phyloP scores from a whole-genome alignment of 805 yeast genomes.

The Kazachstania bromeliacearum region DNA sequence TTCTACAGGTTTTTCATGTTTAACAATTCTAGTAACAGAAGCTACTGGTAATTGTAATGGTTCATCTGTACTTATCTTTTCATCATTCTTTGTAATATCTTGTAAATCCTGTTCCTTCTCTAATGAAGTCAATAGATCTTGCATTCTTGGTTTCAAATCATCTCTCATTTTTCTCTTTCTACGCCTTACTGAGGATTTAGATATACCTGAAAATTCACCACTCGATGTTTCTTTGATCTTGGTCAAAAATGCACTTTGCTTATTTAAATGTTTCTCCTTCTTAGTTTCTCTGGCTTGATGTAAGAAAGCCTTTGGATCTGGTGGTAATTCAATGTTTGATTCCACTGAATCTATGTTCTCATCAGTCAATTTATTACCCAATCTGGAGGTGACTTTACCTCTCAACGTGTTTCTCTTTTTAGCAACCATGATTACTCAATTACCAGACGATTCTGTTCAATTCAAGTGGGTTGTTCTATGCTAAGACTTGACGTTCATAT shows the following conservation, averaged over 20 bases:
- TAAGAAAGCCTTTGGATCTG: constrained; percentile 38
- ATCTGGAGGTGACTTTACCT: constrained; percentile 31
- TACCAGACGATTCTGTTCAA: no score
- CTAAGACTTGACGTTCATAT: no score
- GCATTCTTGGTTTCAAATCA: constrained; percentile 57
- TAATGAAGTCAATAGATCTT: constrained; percentile 49
- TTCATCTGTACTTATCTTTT: constrained; percentile 1
- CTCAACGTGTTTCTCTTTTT: constrained; percentile 41
- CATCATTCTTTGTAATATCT: constrained; percentile 7
- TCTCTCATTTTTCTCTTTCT: constrained; percentile 55
- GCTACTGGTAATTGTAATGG: neutral
- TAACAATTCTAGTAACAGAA: constrained; percentile 6
- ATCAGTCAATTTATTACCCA: constrained; percentile 8
- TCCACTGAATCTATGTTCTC: constrained; percentile 3
- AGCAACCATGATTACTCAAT: constrained; percentile 36
- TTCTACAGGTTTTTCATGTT: constrained; percentile 4
- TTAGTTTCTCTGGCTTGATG: constrained; percentile 45
- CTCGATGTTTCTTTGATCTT: constrained; percentile 14
- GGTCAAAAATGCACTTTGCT: constrained; percentile 30
- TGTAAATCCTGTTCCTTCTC: constrained; percentile 28
- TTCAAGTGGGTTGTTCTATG: no score
- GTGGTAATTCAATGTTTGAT: constrained; percentile 16
- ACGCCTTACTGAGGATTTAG: constrained; percentile 57
- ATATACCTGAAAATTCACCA: constrained; percentile 38
- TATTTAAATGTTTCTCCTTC: constrained; percentile 39